These are phyloP conservation scores for Jamesozyma hellenica DNA, from an alignment of 805 yeast genomes.

Conservation along the genomic window DNA sequence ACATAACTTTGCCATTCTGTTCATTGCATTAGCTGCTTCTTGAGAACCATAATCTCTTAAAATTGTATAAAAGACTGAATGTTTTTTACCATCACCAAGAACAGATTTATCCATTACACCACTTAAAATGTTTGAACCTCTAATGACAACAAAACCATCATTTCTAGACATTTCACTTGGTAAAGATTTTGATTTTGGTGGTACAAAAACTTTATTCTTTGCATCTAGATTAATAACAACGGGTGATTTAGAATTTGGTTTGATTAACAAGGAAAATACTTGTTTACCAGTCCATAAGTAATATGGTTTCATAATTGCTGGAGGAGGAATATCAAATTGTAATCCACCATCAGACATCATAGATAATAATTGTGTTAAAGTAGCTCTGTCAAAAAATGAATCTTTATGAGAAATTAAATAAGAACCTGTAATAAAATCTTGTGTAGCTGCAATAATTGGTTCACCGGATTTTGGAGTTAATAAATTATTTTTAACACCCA, in stretches of 20 bases:
- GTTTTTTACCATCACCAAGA: slow-evolving; percentile 96
- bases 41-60: slow-evolving; percentile 93
- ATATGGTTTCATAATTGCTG: slow-evolving; percentile 82
- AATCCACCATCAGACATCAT: slow-evolving; percentile 92
- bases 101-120: slow-evolving; percentile 97
- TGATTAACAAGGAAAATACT: slow-evolving; percentile 76
- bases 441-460: slow-evolving; percentile 98
- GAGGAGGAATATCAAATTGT: slow-evolving; percentile 92
- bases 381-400: slow-evolving; percentile 80
- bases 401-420: slow-evolving; percentile 88
- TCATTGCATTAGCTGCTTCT: slow-evolving; percentile 94
- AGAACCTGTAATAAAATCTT: slow-evolving; percentile 96
- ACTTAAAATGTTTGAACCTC: slow-evolving; percentile 79
- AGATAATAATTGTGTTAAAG: slow-evolving; percentile 69
- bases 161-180: slow-evolving; percentile 96
- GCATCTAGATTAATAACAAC: slow-evolving; percentile 89
- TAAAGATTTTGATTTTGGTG: slow-evolving; percentile 55
- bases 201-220: slow-evolving; percentile 77
- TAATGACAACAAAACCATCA: slow-evolving; percentile 84
- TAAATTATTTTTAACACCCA: slow-evolving; percentile 95
- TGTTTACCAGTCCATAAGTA: slow-evolving; percentile 97
- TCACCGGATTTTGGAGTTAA: slow-evolving; percentile 97
- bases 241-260: slow-evolving; percentile 65
- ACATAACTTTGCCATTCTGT: slow-evolving; percentile 97
- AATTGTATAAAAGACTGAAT: slow-evolving; percentile 90